Percentiles rank a stretch among this genome's conserved stretches.
These are phyloP conservation scores for Lactuca sativa DNA, from an alignment of 129 eudicot species.

Conservation along the genomic window DNA sequence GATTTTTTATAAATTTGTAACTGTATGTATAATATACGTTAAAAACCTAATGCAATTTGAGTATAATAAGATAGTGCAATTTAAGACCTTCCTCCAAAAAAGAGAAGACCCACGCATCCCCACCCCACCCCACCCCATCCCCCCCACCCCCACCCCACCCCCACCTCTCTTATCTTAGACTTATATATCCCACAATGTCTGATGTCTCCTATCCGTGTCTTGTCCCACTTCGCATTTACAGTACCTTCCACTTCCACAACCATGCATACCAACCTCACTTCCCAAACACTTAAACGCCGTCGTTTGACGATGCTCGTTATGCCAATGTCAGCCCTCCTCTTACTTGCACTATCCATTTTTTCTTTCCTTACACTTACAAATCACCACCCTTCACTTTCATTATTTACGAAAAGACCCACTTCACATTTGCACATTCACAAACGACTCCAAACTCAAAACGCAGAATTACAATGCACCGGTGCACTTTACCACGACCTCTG, in stretches of 20 bases:
- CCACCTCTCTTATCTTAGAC: background rate
- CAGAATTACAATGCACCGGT: constrained; percentile 58
- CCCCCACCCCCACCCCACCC: background rate
- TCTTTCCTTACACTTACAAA: constrained; percentile 18
- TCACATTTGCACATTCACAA: constrained; percentile 40
- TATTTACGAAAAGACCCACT: constrained; percentile 5
- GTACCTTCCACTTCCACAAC: background rate
- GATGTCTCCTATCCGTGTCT: background rate
- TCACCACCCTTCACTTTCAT: constrained; percentile 28
- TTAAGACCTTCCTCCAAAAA: background rate
- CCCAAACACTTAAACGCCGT: constrained; percentile 15
- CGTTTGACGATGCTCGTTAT: constrained; percentile 37
- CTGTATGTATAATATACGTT: too few species aligned
- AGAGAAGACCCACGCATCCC: background rate
- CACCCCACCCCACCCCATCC: too few species aligned
- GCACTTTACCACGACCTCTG: constrained; percentile 69
- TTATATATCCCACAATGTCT: background rate
- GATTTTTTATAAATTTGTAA: too few species aligned
- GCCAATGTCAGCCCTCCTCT: constrained; percentile 36
- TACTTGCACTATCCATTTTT: constrained; percentile 33
- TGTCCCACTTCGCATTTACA: constrained; percentile 3
- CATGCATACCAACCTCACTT: constrained; percentile 1
- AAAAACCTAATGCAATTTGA: background rate
- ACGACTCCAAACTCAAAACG: constrained; percentile 48
- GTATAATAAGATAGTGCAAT: background rate